Conservation (phyloP, 805 yeast genomes). For the Suhomyces canberraensis region DNA sequence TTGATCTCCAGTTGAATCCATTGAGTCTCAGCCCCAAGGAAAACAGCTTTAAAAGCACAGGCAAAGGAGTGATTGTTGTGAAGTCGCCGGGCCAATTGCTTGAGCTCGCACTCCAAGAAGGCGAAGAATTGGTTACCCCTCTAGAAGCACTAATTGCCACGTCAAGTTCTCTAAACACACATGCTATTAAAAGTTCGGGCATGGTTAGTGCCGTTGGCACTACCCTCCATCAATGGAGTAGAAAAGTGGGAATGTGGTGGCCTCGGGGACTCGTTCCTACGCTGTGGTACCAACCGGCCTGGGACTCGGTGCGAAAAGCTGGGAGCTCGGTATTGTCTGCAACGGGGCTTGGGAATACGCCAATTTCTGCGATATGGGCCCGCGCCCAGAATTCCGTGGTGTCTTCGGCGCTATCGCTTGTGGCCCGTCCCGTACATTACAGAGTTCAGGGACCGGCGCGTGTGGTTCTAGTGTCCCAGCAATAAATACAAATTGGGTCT, state of each 20-base stretch:
- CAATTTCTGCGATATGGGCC: neutral
- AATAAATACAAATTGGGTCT: too few relatives aligned
- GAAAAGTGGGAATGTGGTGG: too few relatives aligned
- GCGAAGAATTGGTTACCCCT: conserved; percentile 37
- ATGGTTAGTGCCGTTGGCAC: neutral
- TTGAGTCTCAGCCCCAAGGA: conserved; percentile 16
- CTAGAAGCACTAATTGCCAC: conserved; percentile 41
- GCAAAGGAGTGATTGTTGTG: conserved; percentile 40
- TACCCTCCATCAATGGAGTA: too few relatives aligned
- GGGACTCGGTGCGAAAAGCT: too few relatives aligned
- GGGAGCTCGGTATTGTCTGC: too few relatives aligned
- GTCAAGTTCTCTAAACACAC: conserved; percentile 1
- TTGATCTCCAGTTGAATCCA: conserved; percentile 23
- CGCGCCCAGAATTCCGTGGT: neutral
- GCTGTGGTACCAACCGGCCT: too few relatives aligned
- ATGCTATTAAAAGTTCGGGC: neutral
- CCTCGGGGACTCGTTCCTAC: too few relatives aligned
- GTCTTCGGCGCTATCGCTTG: neutral
- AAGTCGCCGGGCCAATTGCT: conserved; percentile 38
- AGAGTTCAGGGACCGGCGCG: conserved; percentile 26
- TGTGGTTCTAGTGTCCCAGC: conserved; percentile 14
- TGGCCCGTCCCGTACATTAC: conserved; percentile 13
- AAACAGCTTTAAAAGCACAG: conserved; percentile 26
- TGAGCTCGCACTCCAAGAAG: conserved; percentile 30
- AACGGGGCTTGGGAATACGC: neutral